Conservation (phyloP, 495 filamentous ascomycete genomes). For the Xylaria intraflava region DNA sequence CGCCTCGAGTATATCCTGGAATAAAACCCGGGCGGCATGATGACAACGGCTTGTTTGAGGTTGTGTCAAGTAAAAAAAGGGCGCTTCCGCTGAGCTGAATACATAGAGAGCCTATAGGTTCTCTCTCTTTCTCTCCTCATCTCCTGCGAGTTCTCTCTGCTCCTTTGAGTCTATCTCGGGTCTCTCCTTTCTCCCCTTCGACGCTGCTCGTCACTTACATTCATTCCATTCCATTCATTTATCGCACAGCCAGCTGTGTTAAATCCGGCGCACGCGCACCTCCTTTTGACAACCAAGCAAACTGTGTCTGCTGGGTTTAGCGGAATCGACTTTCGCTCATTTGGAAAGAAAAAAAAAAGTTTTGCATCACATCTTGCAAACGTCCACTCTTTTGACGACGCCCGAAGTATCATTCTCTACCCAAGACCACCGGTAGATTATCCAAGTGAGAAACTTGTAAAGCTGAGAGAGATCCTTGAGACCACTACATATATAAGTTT, state of each 20-base stretch:
- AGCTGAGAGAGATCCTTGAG: conserved; percentile 12
- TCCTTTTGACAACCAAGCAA: conserved; percentile 25
- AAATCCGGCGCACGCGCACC: conserved; percentile 21
- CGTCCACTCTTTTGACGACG: conserved; percentile 27
- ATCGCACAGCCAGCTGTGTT: conserved; percentile 27
- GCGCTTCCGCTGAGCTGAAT: background rate
- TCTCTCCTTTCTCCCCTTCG: conserved; percentile 27
- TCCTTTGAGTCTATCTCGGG: conserved; percentile 27
- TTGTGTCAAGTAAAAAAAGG: conserved; percentile 5
- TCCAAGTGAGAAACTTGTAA: conserved; percentile 17
- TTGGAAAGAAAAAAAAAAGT: conserved; percentile 5
- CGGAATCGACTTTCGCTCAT: conserved; percentile 46
- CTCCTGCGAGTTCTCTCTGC: conserved; percentile 18
- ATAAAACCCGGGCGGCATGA: background rate
- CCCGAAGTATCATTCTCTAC: conserved; percentile 22
- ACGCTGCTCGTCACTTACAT: conserved; percentile 24
- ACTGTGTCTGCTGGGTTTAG: conserved; percentile 38
- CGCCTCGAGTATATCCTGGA: background rate
- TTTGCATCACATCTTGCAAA: conserved; percentile 25
- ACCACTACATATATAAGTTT: too few species aligned
- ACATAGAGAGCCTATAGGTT: too few species aligned
- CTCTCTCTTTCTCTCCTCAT: conserved; percentile 16
- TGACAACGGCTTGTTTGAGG: background rate
- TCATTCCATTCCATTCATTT: conserved; percentile 25
- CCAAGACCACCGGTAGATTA: conserved; percentile 23